Conservation (phyloP, 192 early-diverging fungal species). For the Borealophlyctis nickersoniae region DNA sequence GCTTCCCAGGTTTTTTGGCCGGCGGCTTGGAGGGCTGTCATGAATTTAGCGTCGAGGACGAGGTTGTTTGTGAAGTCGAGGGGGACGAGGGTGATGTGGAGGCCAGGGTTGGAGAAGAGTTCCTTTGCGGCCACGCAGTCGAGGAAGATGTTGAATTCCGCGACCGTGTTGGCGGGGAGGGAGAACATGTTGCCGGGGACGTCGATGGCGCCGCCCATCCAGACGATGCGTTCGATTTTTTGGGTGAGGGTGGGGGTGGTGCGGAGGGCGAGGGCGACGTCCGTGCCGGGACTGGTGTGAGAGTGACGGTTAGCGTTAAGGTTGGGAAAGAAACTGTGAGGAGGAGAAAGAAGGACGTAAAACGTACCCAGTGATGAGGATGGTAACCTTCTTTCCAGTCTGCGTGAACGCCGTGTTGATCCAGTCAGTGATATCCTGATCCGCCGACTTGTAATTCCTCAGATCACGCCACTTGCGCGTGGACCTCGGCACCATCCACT, state of each 20-base stretch:
- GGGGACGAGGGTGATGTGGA: background rate
- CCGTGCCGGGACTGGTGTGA: constrained; percentile 32
- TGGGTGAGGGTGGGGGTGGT: background rate
- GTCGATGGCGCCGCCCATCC: constrained; percentile 14
- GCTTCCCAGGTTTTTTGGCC: background rate
- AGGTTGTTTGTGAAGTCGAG: constrained; percentile 1
- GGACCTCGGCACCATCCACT: background rate
- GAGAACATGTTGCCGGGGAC: background rate
- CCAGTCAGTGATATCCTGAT: constrained; percentile 1
- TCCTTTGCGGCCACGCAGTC: background rate
- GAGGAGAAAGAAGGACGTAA: too few relatives aligned
- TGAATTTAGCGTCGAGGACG: background rate
- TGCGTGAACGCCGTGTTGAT: background rate
- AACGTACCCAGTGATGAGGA: background rate
- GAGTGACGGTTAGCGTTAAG: too few relatives aligned
- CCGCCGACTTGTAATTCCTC: background rate
- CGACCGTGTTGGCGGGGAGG: background rate
- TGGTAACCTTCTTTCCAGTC: constrained; percentile 2
- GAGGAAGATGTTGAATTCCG: background rate
- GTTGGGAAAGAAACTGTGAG: too few relatives aligned
- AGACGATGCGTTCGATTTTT: constrained; percentile 33
- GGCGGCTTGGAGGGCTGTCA: background rate
- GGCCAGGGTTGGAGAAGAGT: background rate
- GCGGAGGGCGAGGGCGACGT: constrained; percentile 3
- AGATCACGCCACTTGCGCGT: background rate